These are phyloP conservation scores for Wickerhamomyces mucosus DNA, from an alignment of 805 yeast genomes.

Conservation along the genomic window DNA sequence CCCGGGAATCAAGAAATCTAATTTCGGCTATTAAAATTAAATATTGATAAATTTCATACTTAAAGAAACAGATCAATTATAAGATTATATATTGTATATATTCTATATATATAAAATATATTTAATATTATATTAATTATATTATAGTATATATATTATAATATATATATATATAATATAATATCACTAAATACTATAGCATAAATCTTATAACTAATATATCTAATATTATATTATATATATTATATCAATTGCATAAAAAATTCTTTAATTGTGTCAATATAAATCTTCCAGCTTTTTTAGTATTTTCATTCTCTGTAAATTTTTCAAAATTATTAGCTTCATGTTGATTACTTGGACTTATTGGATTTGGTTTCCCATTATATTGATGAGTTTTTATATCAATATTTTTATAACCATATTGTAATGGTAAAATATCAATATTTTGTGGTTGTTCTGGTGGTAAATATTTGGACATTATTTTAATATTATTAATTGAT, in stretches of 20 bases:
- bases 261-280: constrained; percentile 8
- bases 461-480: constrained; percentile 11
- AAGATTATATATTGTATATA: too few species aligned
- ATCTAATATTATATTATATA: too few species aligned
- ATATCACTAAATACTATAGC: too few species aligned
- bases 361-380: constrained; percentile 13
- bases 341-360: constrained; percentile 11
- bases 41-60: too few species aligned
- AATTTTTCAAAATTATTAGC: constrained; percentile 10
- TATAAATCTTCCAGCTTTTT: constrained; percentile 17
- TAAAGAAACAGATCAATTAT: too few species aligned
- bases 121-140: too few species aligned
- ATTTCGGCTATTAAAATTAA: too few species aligned
- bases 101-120: too few species aligned
- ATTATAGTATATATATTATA: too few species aligned
- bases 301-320: constrained; percentile 16
- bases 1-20: too few species aligned
- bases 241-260: background rate
- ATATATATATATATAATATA: too few species aligned
- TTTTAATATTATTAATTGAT: background rate
- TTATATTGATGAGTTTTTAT: constrained; percentile 7
- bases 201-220: too few species aligned
- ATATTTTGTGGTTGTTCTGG: constrained; percentile 16
- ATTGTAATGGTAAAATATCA: constrained; percentile 16
- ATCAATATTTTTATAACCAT: constrained; percentile 13